Evolutionary conservation across 805 yeast species (phyloP), one percentile per base, ranked within the genome.

Genomic region (Alloascoidea africana): DNA sequence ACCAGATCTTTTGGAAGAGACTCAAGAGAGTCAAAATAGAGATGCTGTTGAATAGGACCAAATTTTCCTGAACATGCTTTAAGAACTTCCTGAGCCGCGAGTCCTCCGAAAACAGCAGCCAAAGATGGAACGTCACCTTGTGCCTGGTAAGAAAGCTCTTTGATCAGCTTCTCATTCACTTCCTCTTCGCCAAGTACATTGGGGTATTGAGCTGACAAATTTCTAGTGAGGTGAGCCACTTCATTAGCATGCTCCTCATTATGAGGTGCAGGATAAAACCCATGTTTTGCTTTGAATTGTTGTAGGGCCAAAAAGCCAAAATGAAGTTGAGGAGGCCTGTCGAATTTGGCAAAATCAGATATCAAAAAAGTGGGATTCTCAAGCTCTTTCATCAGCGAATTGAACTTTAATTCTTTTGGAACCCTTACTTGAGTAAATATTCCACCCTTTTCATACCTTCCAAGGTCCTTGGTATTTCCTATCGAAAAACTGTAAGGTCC

Each of bases 61-160:
- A 87, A 91, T 61, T 91, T 91, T 37, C 96, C 94, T 5, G 96
- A 83, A 48, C 89, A 81, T 34, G 94, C 94, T 62, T 91, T 91
- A 53, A 91, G 68, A 16, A 84, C 96, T 60, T 91, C 98, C 59
- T 91, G 98, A 3, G 98, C 98, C 35, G 84, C 79, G 38, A 89
- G 64, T 19, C 97, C 97, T 56, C 98, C 98, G 50, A 76, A 72
- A 43, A 87, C 78, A 2, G 96, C 96, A 46, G 74, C 76, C 53
- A 85, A 60, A 27, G 89, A 94, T 15, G 96, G 94, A 36, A 89
- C 58, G 50, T 89, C 96, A 59, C 98, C 98, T 38, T 76, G 68
- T 2, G 96, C 79, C 55, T 89, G 95, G 58, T 65, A 82, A 0
- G 95, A 62, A 43, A 91, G 63, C 51, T 83, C 87, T 39, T 57